Evolutionary conservation across 129 eudicot genomes (phyloP).

Genomic region (Arctium minus): DNA sequence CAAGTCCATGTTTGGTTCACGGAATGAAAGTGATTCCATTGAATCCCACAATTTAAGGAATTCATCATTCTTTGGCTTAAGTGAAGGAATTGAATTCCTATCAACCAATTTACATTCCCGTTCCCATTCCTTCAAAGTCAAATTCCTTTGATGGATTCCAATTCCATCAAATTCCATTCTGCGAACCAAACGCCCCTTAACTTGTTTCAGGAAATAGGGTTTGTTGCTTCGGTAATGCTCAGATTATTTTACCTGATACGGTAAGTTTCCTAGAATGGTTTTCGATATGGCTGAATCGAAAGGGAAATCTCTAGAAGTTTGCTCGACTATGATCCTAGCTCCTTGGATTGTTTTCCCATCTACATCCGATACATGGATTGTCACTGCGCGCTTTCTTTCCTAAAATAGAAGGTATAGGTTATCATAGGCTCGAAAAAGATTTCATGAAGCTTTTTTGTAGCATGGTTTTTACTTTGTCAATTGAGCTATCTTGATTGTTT

Average conservation of each 20-base stretch:
- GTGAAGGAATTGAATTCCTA: too few relatives aligned
- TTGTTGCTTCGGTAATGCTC: background rate
- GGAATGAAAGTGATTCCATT: too few relatives aligned
- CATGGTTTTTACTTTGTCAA: slow-evolving; percentile 28
- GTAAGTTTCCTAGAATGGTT: slow-evolving; percentile 46
- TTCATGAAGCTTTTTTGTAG: slow-evolving; percentile 1
- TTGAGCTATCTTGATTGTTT: slow-evolving; percentile 30
- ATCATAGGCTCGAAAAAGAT: background rate
- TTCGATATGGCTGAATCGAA: slow-evolving; percentile 65
- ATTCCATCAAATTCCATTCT: too few relatives aligned
- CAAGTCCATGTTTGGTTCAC: too few relatives aligned
- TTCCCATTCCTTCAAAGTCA: too few relatives aligned
- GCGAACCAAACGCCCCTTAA: too few relatives aligned
- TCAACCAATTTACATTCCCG: too few relatives aligned
- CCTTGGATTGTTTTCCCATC: slow-evolving; percentile 43
- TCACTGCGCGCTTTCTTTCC: slow-evolving; percentile 55
- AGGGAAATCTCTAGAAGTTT: slow-evolving; percentile 47
- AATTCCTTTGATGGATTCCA: too few relatives aligned
- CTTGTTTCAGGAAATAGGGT: too few relatives aligned
- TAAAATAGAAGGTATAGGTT: slow-evolving; percentile 4
- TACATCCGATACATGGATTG: slow-evolving; percentile 46
- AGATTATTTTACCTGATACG: slow-evolving; percentile 42
- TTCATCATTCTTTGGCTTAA: too few relatives aligned
- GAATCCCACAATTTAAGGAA: too few relatives aligned
- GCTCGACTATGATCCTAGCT: slow-evolving; percentile 43